Evolutionary conservation across 1,139 yeast genomes (phyloP), one percentile per base, ranked within the genome.

Genomic region (Magnusiomyces suaveolens): DNA sequence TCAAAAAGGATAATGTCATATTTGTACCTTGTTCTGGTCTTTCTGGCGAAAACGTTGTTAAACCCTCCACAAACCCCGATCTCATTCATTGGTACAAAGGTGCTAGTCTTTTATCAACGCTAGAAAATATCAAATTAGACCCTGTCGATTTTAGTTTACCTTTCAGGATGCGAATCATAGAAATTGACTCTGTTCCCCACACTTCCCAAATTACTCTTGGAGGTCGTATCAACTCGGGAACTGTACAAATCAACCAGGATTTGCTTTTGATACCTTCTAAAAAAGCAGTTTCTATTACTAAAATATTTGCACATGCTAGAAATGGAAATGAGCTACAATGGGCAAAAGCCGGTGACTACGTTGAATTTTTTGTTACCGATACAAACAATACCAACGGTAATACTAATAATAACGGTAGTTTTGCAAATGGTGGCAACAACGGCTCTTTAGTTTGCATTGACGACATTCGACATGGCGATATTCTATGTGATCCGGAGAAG

Each of bases 1-100:
- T 80, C 64, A 60, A 67, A 1, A 59, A 64, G 2, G 67, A 69
- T 1, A 79, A 84, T 59, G 66, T 87, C 2, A 68, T 72, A 3
- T 89, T 85, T 69, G 77, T 92, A 2, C 98, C 99, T 12, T 80
- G 87, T 48, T 84, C 95, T 43, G 98, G 97, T 0, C 76, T 87
- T 50, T 73, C 81, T 1, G 98, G 99, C 26, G 82, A 78, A 53
- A 92, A 92, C 66, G 89, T 92, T 6, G 82, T 82, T 14, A 29
- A 29, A 29, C 6, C 6, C 6, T 6, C 33, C 6, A 29, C 33
- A 29, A 12, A 29, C 12, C 10, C 12, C 12, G 33, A 29, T 6
- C 33, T 29, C 12, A 6, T 29, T 6, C 33, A 12, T 1, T 85
- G 95, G 94, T 84, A 83, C 64, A 65, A 66, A 4, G 90, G 92